These are phyloP conservation scores for Teratosphaeria nubilosa DNA, from an alignment of 2,329 filamentous ascomycete species.

Conservation along the genomic window DNA sequence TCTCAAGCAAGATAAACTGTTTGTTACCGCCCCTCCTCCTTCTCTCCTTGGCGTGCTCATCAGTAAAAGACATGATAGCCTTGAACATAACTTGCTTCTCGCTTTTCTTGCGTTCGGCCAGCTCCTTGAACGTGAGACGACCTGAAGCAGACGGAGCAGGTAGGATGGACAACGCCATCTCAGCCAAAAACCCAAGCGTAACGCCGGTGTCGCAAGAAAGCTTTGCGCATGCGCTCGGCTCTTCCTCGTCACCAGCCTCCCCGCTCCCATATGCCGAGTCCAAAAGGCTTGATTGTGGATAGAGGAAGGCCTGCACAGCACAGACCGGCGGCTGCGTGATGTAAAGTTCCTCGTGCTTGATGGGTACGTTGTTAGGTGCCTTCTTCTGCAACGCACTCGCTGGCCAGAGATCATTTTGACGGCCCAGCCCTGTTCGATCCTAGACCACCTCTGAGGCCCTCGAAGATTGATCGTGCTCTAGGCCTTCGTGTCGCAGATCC, in stretches of 20 bases:
- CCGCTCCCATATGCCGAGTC: not conserved
- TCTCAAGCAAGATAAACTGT: not conserved
- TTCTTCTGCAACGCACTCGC: not conserved
- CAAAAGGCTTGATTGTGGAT: not conserved
- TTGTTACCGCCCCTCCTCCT: constrained; percentile 4
- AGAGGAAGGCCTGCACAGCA: constrained; percentile 17
- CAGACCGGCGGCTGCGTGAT: constrained; percentile 18
- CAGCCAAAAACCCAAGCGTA: constrained; percentile 20
- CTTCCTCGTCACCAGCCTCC: not conserved
- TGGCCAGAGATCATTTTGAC: constrained; percentile 9
- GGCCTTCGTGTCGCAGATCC: constrained; percentile 2
- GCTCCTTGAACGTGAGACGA: not conserved
- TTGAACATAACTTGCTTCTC: constrained; percentile 13
- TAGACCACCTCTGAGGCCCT: constrained; percentile 12
- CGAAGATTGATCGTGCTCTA: constrained; percentile 12
- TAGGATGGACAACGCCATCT: constrained; percentile 15
- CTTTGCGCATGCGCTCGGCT: constrained; percentile 10
- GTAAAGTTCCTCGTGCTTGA: constrained; percentile 10
- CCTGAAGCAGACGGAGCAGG: not conserved
- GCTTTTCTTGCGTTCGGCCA: not conserved
- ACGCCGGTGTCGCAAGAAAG: constrained; percentile 20
- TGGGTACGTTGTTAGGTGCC: not conserved
- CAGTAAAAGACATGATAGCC: constrained; percentile 19
- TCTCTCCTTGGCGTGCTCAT: constrained; percentile 6
- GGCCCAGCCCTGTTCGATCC: constrained; percentile 2